Percentiles rank a stretch among this genome's conserved stretches.
Conservation (phyloP, 208 protist species). For the Leishmania tarentolae region DNA sequence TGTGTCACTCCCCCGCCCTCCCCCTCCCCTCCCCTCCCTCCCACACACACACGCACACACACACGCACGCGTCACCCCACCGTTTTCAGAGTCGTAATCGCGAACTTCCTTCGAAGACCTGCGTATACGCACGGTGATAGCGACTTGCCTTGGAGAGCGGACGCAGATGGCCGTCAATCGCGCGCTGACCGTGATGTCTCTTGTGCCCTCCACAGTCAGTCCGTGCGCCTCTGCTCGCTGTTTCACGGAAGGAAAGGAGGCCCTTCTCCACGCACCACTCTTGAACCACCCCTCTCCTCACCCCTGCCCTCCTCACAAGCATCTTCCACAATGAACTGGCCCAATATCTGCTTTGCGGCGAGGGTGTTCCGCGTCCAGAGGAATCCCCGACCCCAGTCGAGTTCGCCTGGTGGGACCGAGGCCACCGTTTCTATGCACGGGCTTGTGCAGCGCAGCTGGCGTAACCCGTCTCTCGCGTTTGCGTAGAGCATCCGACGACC, state of each 20-base stretch:
- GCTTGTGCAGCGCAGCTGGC: not conserved
- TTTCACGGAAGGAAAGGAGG: too few species aligned
- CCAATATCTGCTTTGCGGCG: not conserved
- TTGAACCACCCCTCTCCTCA: not conserved
- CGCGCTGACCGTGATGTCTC: not conserved
- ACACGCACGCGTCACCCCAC: not conserved
- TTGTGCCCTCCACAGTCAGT: not conserved
- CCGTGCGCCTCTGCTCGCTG: not conserved
- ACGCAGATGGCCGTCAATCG: not conserved
- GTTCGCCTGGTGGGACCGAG: not conserved
- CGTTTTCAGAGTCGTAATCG: not conserved
- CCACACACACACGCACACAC: not conserved
- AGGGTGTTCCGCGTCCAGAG: not conserved
- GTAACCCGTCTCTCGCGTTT: not conserved
- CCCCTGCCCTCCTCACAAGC: not conserved
- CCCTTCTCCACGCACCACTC: not conserved
- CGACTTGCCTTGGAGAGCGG: not conserved
- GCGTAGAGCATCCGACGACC: not conserved
- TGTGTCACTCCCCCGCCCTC: too few species aligned
- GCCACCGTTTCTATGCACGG: not conserved
- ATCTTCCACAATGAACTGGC: not conserved
- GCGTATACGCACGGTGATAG: not conserved
- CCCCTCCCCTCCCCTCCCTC: too few species aligned
- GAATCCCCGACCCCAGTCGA: not conserved
- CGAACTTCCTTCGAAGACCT: not conserved